Evolutionary conservation across 768 basidiomycete species (phyloP).

Genomic region (Boletus sp.): DNA sequence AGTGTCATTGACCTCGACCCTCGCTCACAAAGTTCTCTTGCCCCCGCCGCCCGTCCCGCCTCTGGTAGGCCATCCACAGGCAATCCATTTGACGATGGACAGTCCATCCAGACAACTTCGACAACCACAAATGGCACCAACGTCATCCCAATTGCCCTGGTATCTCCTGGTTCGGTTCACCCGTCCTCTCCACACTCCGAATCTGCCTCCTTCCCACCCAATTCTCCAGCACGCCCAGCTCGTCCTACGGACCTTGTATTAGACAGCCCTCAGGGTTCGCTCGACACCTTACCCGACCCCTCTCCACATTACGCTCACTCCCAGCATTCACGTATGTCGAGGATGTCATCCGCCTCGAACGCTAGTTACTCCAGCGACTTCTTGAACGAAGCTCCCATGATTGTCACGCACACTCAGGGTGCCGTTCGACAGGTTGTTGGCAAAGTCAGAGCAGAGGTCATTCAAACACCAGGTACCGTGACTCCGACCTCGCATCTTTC

Average conservation of each 20-base stretch:
- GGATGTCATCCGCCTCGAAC: constrained; percentile 70
- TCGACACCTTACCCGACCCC: constrained; percentile 41
- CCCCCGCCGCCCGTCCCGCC: constrained; percentile 9
- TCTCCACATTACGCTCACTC: constrained; percentile 43
- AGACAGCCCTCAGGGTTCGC: constrained; percentile 59
- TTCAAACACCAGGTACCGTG: constrained; percentile 51
- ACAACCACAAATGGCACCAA: constrained; percentile 78
- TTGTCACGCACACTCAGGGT: constrained; percentile 64
- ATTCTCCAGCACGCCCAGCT: constrained; percentile 50
- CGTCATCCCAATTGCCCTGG: constrained; percentile 82
- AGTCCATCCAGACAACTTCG: constrained; percentile 74
- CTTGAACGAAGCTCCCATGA: constrained; percentile 77
- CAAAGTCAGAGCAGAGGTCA: constrained; percentile 75
- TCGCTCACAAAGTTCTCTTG: constrained; percentile 37
- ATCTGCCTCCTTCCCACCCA: constrained; percentile 15
- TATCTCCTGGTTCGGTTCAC: constrained; percentile 51
- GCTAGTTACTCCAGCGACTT: constrained; percentile 78
- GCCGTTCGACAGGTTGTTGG: constrained; percentile 70
- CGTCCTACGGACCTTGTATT: constrained; percentile 61
- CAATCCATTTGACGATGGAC: constrained; percentile 75
- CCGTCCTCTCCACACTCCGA: constrained; percentile 35
- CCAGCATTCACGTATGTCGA: constrained; percentile 51
- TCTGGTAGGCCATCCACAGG: constrained; percentile 25
- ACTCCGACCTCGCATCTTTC: constrained; percentile 27
- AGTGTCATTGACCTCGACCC: constrained; percentile 62